Evolutionary conservation across 2,329 filamentous ascomycete species (phyloP).

Genomic region (Fusarium avenaceum): DNA sequence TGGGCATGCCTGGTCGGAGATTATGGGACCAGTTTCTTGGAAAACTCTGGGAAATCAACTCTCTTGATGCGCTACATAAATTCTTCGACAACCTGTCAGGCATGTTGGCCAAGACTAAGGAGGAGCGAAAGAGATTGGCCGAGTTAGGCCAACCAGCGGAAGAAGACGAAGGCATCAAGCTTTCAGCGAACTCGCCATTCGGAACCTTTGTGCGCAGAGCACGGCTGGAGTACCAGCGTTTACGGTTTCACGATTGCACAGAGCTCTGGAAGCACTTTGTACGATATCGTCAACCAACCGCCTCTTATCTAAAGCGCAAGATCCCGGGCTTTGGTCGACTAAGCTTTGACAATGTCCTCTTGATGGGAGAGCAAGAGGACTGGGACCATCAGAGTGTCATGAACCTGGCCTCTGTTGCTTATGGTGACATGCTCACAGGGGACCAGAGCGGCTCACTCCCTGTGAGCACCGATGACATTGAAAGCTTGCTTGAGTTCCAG

Average conservation of each 20-base stretch:
- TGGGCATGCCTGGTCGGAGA: constrained; percentile 78
- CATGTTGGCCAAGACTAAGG: constrained; percentile 72
- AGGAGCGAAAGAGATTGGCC: constrained; percentile 69
- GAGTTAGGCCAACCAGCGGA: constrained; percentile 61
- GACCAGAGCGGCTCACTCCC: constrained; percentile 58
- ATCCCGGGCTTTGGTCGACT: constrained; percentile 69
- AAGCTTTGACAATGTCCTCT: constrained; percentile 70
- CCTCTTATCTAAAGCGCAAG: constrained; percentile 73
- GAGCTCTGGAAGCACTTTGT: constrained; percentile 87
- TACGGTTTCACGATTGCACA: constrained; percentile 84
- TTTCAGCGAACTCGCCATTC: constrained; percentile 82
- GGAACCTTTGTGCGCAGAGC: constrained; percentile 84
- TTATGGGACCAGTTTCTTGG: constrained; percentile 89
- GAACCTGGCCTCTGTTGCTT: constrained; percentile 62
- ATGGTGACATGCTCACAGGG: constrained; percentile 66
- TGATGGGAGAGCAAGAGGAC: constrained; percentile 63
- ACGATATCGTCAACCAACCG: constrained; percentile 82
- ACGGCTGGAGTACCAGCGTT: constrained; percentile 81
- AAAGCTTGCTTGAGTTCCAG: constrained; percentile 87
- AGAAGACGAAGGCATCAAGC: constrained; percentile 67
- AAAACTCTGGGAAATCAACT: constrained; percentile 86
- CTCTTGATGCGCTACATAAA: constrained; percentile 81
- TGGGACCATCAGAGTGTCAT: constrained; percentile 61
- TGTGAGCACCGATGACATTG: constrained; percentile 83
- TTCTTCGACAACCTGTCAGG: constrained; percentile 75